Conservation (phyloP, 2,329 filamentous ascomycete species). For the Cercospora nicotianae region DNA sequence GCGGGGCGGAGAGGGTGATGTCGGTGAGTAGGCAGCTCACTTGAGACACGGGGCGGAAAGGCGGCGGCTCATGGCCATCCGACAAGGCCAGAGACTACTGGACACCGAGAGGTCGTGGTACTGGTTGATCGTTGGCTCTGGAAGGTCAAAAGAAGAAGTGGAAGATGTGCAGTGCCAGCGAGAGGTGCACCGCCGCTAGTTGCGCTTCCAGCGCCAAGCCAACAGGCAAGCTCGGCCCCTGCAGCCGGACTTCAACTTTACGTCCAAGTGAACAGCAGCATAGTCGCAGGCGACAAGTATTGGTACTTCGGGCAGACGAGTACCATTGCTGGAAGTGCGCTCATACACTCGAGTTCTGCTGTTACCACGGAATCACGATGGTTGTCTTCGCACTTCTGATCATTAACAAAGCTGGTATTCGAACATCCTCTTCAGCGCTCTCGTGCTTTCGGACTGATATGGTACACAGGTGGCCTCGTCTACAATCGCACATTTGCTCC, state of each 20-base stretch:
- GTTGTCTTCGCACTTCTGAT: slow-evolving; percentile 93
- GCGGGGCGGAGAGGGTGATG: not conserved
- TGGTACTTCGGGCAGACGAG: not conserved
- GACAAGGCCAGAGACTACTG: not conserved
- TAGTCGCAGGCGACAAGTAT: not conserved
- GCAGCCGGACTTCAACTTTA: not conserved
- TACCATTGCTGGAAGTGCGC: not conserved
- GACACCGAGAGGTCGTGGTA: not conserved
- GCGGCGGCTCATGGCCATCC: not conserved
- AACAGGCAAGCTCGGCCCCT: not conserved
- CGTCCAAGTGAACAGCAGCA: not conserved
- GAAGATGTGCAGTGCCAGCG: not conserved
- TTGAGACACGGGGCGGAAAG: not conserved
- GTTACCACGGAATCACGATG: slow-evolving; percentile 56
- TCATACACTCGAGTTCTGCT: not conserved
- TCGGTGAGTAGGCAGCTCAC: not conserved
- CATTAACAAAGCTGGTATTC: slow-evolving; percentile 84
- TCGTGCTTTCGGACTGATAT: not conserved
- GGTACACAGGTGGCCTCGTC: slow-evolving; percentile 64
- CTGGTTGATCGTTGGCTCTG: not conserved
- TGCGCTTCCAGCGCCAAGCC: not conserved
- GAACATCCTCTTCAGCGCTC: not conserved
- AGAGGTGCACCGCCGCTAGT: not conserved
- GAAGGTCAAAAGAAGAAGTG: not conserved
- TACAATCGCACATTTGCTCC: slow-evolving; percentile 94